Conservation (phyloP, 768 basidiomycete genomes). For the Gelatoporia subvermispora region DNA sequence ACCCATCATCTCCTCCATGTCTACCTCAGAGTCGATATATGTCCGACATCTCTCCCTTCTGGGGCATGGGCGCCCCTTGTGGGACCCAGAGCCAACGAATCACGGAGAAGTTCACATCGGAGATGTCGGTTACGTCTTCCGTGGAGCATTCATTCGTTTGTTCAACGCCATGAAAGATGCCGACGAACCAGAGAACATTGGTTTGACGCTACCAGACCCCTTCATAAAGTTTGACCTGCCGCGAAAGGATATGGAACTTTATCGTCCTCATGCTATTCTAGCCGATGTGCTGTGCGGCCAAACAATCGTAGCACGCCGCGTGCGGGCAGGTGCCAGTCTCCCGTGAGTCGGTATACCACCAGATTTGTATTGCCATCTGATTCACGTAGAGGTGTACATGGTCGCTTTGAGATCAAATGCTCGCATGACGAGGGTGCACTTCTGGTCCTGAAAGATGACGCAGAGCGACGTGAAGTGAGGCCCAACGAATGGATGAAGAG, state of each 20-base stretch:
- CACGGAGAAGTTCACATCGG: constrained; percentile 12
- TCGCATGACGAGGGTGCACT: constrained; percentile 7
- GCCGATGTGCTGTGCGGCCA: constrained; percentile 3
- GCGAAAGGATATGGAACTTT: no score
- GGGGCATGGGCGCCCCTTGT: constrained; percentile 9
- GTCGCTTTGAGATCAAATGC: constrained; percentile 1
- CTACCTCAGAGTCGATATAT: constrained; percentile 7
- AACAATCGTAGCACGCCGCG: neutral
- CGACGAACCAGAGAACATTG: constrained; percentile 6
- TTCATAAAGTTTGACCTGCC: no score
- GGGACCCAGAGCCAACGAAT: constrained; percentile 12
- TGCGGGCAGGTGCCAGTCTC: no score
- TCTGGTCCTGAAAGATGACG: neutral
- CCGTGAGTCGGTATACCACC: no score
- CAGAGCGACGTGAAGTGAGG: neutral
- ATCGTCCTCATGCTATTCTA: neutral
- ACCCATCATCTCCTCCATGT: neutral
- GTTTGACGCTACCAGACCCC: no score
- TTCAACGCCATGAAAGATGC: constrained; percentile 12
- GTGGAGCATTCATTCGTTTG: constrained; percentile 14
- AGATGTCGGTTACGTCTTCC: constrained; percentile 12
- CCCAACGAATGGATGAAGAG: neutral
- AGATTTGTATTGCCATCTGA: no score
- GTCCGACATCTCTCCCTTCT: constrained; percentile 3
- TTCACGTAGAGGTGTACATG: no score